These are phyloP conservation scores for Aspergillus alliaceus DNA, from an alignment of 2,329 filamentous ascomycete species.

Conservation along the genomic window DNA sequence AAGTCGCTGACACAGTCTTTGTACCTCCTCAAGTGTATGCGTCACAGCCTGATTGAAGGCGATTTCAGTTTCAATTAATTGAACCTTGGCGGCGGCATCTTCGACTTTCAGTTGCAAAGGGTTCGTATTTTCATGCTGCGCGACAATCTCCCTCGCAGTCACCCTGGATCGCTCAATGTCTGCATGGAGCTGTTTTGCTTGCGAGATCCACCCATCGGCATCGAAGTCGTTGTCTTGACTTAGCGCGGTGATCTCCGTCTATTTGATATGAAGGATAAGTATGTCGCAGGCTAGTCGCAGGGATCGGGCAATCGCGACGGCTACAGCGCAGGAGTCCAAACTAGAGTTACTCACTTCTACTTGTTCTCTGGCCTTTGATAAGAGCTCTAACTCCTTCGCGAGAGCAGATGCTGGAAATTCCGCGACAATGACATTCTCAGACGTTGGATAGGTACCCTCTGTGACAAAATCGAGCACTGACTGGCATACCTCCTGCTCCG, in stretches of 20 bases:
- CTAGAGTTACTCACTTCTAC: slow-evolving; percentile 47
- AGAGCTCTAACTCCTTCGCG: slow-evolving; percentile 50
- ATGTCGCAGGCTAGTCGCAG: slow-evolving; percentile 1
- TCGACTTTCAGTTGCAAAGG: slow-evolving; percentile 64
- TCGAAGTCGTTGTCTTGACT: slow-evolving; percentile 76
- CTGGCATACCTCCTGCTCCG: slow-evolving; percentile 51
- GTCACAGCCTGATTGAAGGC: slow-evolving; percentile 58
- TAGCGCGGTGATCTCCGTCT: slow-evolving; percentile 72
- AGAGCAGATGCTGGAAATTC: slow-evolving; percentile 51
- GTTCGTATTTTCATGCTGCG: slow-evolving; percentile 70
- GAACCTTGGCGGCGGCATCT: slow-evolving; percentile 56
- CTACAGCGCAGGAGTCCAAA: not conserved
- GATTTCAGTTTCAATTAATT: slow-evolving; percentile 59
- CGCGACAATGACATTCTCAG: slow-evolving; percentile 56
- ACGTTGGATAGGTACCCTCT: slow-evolving; percentile 56
- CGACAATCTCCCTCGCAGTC: slow-evolving; percentile 77
- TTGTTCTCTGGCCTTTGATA: slow-evolving; percentile 53
- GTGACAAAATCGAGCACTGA: slow-evolving; percentile 66
- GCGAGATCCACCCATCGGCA: slow-evolving; percentile 80
- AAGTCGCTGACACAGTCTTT: slow-evolving; percentile 51
- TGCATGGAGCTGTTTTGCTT: slow-evolving; percentile 79
- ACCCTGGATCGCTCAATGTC: slow-evolving; percentile 80
- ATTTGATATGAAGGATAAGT: slow-evolving; percentile 10
- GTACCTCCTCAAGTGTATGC: slow-evolving; percentile 52
- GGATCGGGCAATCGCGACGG: not conserved